Evolutionary conservation across 148 eudicot genomes (phyloP).

Genomic region (Linanthus parryae): DNA sequence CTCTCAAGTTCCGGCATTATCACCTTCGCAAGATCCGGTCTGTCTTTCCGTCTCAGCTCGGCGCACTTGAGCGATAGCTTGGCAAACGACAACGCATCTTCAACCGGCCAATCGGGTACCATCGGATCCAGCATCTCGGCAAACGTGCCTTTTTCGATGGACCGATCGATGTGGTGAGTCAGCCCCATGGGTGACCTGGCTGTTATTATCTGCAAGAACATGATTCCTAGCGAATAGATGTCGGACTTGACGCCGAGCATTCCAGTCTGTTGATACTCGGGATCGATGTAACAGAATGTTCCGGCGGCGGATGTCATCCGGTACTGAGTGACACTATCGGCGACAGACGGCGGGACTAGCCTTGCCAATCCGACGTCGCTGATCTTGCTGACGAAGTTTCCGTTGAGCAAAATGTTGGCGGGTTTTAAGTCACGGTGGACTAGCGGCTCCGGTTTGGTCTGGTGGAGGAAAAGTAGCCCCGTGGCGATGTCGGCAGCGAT

Average conservation of each 20-base stretch:
- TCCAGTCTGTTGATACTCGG: slow-evolving; percentile 90
- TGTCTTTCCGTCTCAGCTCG: slow-evolving; percentile 64
- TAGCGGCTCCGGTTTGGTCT: slow-evolving; percentile 60
- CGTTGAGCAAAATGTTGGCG: slow-evolving; percentile 66
- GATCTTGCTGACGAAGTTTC: slow-evolving; percentile 67
- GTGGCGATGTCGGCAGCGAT: slow-evolving; percentile 22
- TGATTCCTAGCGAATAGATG: slow-evolving; percentile 66
- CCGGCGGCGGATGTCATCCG: slow-evolving; percentile 83
- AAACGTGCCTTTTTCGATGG: slow-evolving; percentile 53
- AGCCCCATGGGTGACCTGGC: slow-evolving; percentile 74
- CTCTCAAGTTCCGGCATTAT: slow-evolving; percentile 53
- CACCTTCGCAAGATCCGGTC: slow-evolving; percentile 69
- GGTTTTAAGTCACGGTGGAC: slow-evolving; percentile 91
- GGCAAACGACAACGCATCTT: slow-evolving; percentile 48
- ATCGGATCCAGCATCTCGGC: slow-evolving; percentile 45
- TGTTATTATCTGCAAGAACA: slow-evolving; percentile 62
- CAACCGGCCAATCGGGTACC: slow-evolving; percentile 66
- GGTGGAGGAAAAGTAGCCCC: slow-evolving; percentile 16
- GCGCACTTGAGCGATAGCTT: slow-evolving; percentile 49
- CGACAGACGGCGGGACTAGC: slow-evolving; percentile 65
- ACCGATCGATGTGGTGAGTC: slow-evolving; percentile 44
- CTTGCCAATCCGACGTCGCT: slow-evolving; percentile 80
- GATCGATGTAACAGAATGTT: slow-evolving; percentile 84
- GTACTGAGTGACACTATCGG: slow-evolving; percentile 63
- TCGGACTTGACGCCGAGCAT: slow-evolving; percentile 75